Evolutionary conservation across 768 basidiomycete genomes (phyloP).

Genomic region (Kwoniella shandongensis): DNA sequence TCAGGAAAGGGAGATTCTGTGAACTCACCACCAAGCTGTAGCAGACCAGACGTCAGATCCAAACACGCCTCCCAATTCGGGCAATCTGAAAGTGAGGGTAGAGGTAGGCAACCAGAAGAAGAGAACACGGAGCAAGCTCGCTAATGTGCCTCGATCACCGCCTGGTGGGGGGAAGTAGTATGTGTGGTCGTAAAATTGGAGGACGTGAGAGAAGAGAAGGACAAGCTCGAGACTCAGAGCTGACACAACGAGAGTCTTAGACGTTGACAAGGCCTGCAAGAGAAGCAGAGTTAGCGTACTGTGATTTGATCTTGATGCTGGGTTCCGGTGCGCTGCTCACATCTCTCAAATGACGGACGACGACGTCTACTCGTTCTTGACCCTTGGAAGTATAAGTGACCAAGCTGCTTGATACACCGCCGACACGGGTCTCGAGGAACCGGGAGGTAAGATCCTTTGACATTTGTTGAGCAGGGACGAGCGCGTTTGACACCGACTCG

Average conservation of each 20-base stretch:
- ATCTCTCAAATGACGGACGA: conserved; percentile 30
- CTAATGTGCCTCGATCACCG: conserved; percentile 27
- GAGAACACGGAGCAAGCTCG: conserved; percentile 28
- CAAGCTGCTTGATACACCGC: conserved; percentile 12
- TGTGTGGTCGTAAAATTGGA: conserved; percentile 47
- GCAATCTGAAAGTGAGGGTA: conserved; percentile 31
- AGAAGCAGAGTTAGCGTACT: not conserved
- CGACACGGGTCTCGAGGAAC: conserved; percentile 7
- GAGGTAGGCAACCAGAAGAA: conserved; percentile 47
- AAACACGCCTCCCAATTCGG: conserved; percentile 27
- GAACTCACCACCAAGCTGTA: conserved; percentile 45
- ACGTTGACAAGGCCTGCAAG: conserved; percentile 39
- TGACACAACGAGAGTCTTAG: conserved; percentile 33
- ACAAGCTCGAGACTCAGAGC: conserved; percentile 39
- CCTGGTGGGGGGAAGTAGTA: conserved; percentile 39
- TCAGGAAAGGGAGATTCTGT: not conserved
- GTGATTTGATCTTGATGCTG: too few species aligned
- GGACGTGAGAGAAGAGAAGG: conserved; percentile 38
- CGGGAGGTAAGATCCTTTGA: conserved; percentile 2
- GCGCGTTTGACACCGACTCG: conserved; percentile 20
- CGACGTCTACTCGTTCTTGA: conserved; percentile 30
- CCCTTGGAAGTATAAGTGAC: conserved; percentile 25
- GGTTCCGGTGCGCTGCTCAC: too few species aligned
- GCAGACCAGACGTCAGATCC: conserved; percentile 31
- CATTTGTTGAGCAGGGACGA: conserved; percentile 10